phyloP scores from a whole-genome alignment of 371 early-diverging fungal genomes.

The Mortierella sp. region DNA sequence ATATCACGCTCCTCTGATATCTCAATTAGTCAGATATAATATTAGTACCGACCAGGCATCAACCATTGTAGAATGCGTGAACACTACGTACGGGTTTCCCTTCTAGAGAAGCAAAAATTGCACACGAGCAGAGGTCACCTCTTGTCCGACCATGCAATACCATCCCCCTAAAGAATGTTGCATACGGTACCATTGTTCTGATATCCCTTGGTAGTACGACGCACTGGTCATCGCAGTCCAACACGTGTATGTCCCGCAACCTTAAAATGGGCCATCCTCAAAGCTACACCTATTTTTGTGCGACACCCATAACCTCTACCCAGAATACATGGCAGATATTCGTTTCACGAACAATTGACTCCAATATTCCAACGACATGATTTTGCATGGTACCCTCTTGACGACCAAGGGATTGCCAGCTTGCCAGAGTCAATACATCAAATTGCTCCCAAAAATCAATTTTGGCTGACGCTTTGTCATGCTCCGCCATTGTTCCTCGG shows the following conservation, averaged over 20 bases:
- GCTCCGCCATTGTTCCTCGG: conserved; percentile 62
- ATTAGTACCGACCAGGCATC: conserved; percentile 51
- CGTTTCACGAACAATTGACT: conserved; percentile 17
- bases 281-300: conserved; percentile 34
- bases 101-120: conserved; percentile 27
- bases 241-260: conserved; percentile 13
- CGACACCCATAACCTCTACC: conserved; percentile 46
- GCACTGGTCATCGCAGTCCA: conserved; percentile 64
- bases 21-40: conserved; percentile 40
- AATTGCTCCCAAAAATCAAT: conserved; percentile 61
- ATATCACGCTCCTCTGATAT: conserved; percentile 22
- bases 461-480: conserved; percentile 63
- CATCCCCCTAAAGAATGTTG: too few relatives aligned
- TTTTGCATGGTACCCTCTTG: conserved; percentile 25
- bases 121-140: too few relatives aligned
- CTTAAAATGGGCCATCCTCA: conserved; percentile 19
- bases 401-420: conserved; percentile 65
- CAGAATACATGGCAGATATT: conserved; percentile 48
- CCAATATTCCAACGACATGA: conserved; percentile 38
- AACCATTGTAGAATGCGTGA: conserved; percentile 57
- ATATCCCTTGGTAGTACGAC: conserved; percentile 62
- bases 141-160: too few relatives aligned
- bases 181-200: conserved; percentile 58
- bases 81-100: conserved; percentile 56
- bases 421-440: conserved; percentile 54